These are phyloP conservation scores for Melampsora americana DNA, from an alignment of 1,284 basidiomycete genomes.

Conservation along the genomic window DNA sequence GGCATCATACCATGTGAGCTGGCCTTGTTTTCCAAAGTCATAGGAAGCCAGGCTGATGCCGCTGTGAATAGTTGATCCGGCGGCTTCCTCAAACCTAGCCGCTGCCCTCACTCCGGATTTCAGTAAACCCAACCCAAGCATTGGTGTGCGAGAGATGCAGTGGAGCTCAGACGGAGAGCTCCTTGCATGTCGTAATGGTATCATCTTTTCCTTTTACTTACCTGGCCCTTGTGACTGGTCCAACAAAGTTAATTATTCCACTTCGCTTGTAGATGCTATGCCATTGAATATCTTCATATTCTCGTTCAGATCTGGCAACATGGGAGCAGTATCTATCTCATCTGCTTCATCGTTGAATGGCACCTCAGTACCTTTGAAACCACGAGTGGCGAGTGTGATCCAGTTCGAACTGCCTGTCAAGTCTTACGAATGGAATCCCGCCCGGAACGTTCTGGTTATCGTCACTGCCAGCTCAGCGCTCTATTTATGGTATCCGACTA, in stretches of 20 bases:
- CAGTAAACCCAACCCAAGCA: conserved; percentile 32
- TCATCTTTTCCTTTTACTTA: background rate
- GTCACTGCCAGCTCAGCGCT: conserved; percentile 30
- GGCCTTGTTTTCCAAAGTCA: background rate
- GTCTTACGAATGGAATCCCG: conserved; percentile 30
- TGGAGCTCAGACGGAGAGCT: conserved; percentile 34
- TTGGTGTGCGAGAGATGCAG: conserved; percentile 31
- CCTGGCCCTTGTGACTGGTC: background rate
- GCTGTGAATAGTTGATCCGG: conserved; percentile 8
- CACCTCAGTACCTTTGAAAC: conserved; percentile 17
- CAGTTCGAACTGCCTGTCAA: conserved; percentile 21
- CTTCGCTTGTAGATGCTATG: conserved; percentile 18
- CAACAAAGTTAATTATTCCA: background rate
- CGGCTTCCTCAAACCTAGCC: conserved; percentile 2
- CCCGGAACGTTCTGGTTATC: conserved; percentile 11
- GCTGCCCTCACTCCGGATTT: conserved; percentile 23
- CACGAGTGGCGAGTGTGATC: conserved; percentile 16
- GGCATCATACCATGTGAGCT: conserved; percentile 35
- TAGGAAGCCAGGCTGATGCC: background rate
- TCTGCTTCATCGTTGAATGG: background rate
- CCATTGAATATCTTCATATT: conserved; percentile 21
- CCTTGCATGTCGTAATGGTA: conserved; percentile 36
- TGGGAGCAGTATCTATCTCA: too few species aligned
- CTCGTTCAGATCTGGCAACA: background rate
- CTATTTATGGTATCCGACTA: conserved; percentile 28